Conservation (phyloP, 805 yeast species). For the Ogataea zsoltii region DNA sequence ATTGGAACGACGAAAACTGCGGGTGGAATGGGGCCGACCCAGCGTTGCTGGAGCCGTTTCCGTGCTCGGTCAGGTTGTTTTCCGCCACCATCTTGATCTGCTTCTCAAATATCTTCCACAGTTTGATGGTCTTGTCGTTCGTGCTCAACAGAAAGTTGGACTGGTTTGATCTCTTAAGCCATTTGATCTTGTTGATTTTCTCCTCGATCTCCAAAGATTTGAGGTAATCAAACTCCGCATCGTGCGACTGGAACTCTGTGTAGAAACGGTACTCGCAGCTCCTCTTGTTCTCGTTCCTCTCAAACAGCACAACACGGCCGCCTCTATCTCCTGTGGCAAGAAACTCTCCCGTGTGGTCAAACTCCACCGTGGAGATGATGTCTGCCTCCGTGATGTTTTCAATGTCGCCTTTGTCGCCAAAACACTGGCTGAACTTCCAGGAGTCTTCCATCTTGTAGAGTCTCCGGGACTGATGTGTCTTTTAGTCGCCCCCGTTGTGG, state of each 20-base stretch:
- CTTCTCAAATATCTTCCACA: conserved; percentile 94
- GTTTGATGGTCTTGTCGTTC: conserved; percentile 96
- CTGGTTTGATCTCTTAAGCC: conserved; percentile 87
- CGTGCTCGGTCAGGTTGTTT: conserved; percentile 67
- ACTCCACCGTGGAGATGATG: conserved; percentile 94
- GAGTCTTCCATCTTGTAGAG: conserved; percentile 33
- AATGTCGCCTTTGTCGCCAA: conserved; percentile 97
- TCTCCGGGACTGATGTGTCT: not conserved
- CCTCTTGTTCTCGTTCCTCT: conserved; percentile 73
- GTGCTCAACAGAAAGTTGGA: conserved; percentile 91
- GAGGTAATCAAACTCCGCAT: conserved; percentile 96
- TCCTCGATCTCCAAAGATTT: conserved; percentile 97
- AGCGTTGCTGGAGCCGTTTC: not conserved
- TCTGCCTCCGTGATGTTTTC: conserved; percentile 96
- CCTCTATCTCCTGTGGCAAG: conserved; percentile 99
- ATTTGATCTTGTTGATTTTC: conserved; percentile 94
- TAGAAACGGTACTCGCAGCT: conserved; percentile 93
- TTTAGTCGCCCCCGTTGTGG: too few species aligned
- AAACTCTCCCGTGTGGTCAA: conserved; percentile 91
- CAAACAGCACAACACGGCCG: conserved; percentile 95
- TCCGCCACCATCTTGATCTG: conserved; percentile 90
- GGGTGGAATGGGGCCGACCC: conserved; percentile 18
- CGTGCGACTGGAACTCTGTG: conserved; percentile 97
- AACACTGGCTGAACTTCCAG: conserved; percentile 95
- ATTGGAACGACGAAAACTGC: conserved; percentile 30